phyloP scores from a whole-genome alignment of 2,329 filamentous ascomycete species.

The Fusarium staphyleae region DNA sequence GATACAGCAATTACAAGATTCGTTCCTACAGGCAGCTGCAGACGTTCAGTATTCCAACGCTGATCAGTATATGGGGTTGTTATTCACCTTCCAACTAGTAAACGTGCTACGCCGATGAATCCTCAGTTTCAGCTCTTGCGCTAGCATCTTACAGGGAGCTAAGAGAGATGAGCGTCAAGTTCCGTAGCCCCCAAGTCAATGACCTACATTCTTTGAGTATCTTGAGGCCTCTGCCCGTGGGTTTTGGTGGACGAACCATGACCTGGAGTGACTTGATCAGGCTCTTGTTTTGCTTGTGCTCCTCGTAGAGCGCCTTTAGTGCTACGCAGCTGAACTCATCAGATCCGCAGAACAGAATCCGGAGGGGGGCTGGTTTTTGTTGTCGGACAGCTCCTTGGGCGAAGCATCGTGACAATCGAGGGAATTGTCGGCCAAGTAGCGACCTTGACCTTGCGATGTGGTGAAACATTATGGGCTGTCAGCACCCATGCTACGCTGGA shows the following conservation, averaged over 20 bases:
- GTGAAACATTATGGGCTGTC: conserved; percentile 29
- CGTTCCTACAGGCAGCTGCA: conserved; percentile 63
- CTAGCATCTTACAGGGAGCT: conserved; percentile 78
- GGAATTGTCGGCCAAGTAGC: conserved; percentile 12
- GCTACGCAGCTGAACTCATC: conserved; percentile 88
- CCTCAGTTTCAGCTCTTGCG: conserved; percentile 67
- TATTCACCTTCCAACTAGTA: conserved; percentile 75
- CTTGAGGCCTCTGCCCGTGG: conserved; percentile 77
- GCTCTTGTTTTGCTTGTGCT: conserved; percentile 59
- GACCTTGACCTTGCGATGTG: conserved; percentile 10
- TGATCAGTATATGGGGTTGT: neutral
- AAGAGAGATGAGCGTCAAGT: neutral
- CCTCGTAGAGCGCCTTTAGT: conserved; percentile 70
- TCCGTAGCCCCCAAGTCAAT: neutral
- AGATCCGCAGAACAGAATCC: conserved; percentile 92
- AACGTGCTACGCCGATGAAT: conserved; percentile 84
- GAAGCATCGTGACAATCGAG: conserved; percentile 23
- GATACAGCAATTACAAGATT: conserved; percentile 92
- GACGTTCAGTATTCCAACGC: conserved; percentile 3
- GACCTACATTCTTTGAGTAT: conserved; percentile 67
- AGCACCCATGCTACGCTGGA: neutral
- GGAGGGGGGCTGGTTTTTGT: conserved; percentile 64
- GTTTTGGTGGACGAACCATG: conserved; percentile 80
- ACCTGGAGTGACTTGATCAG: conserved; percentile 83
- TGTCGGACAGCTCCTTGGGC: conserved; percentile 25